Evolutionary conservation across 805 yeast genomes (phyloP).

Genomic region (Hanseniaspora pseudoguilliermondii): DNA sequence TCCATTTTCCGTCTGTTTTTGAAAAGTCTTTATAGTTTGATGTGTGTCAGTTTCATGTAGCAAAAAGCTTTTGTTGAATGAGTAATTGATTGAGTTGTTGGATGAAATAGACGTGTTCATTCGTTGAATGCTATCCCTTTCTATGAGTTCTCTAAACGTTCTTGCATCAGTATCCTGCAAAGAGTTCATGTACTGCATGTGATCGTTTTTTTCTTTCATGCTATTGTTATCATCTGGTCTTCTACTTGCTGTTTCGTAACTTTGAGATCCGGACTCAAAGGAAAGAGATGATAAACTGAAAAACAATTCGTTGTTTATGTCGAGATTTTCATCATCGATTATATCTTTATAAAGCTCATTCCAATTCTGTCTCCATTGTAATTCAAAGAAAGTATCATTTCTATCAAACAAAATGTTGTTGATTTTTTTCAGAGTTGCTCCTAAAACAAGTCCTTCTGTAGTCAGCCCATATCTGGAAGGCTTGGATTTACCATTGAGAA

Average conservation of each 20-base stretch:
- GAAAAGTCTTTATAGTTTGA: neutral
- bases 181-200: neutral
- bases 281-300: neutral
- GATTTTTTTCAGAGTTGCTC: conserved; percentile 39
- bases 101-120: neutral
- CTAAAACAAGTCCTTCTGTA: conserved; percentile 55
- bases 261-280: neutral
- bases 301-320: neutral
- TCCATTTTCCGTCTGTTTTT: neutral
- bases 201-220: neutral
- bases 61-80: conserved; percentile 2
- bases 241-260: neutral
- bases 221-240: neutral
- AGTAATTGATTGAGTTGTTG: neutral
- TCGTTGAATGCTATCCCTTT: neutral
- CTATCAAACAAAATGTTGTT: conserved; percentile 29
- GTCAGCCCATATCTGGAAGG: conserved; percentile 54
- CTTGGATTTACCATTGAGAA: conserved; percentile 34
- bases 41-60: neutral
- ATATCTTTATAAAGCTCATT: conserved; percentile 1
- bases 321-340: conserved; percentile 10
- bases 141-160: neutral
- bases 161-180: neutral
- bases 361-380: conserved; percentile 9
- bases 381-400: conserved; percentile 14